A percentile compares a stretch with the other conserved stretches of the same genome.
These are phyloP conservation scores for Kodamaea restingae DNA, from an alignment of 805 yeast species.

Conservation along the genomic window DNA sequence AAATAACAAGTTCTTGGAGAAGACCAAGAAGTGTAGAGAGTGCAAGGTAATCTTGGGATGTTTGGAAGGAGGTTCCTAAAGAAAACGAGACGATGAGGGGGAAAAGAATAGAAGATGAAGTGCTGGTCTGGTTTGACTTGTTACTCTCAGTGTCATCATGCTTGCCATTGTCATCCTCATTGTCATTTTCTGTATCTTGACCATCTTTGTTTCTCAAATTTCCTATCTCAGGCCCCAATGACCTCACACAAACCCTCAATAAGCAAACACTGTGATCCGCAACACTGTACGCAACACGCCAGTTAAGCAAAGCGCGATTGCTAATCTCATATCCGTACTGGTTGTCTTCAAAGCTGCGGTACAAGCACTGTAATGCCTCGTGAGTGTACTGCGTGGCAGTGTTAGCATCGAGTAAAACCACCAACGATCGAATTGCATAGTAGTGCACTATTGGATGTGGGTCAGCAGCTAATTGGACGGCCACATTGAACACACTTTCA, in stretches of 20 bases:
- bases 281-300: constrained; percentile 31
- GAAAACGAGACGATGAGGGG: constrained; percentile 24
- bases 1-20: constrained; percentile 26
- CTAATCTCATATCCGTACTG: constrained; percentile 34
- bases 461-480: constrained; percentile 60
- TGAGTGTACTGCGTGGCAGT: constrained; percentile 43
- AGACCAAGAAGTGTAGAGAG: constrained; percentile 29
- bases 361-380: constrained; percentile 29
- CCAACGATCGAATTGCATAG: constrained; percentile 62
- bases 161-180: too few species aligned
- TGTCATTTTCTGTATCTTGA: too few species aligned
- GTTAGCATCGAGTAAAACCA: constrained; percentile 54
- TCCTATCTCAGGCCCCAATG: constrained; percentile 38
- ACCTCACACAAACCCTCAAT: constrained; percentile 29
- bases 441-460: constrained; percentile 83
- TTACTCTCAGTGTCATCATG: too few species aligned
- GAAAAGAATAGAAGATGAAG: background rate
- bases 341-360: constrained; percentile 34
- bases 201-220: constrained; percentile 16
- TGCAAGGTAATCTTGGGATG: constrained; percentile 26
- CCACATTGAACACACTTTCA: constrained; percentile 48
- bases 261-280: constrained; percentile 21
- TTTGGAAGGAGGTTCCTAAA: constrained; percentile 18
- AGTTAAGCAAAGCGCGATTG: constrained; percentile 30
- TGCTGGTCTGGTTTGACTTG: too few species aligned